Base-by-base conservation (phyloP, 371 early-diverging fungal genomes). In the Mortierella sp. region DNA sequence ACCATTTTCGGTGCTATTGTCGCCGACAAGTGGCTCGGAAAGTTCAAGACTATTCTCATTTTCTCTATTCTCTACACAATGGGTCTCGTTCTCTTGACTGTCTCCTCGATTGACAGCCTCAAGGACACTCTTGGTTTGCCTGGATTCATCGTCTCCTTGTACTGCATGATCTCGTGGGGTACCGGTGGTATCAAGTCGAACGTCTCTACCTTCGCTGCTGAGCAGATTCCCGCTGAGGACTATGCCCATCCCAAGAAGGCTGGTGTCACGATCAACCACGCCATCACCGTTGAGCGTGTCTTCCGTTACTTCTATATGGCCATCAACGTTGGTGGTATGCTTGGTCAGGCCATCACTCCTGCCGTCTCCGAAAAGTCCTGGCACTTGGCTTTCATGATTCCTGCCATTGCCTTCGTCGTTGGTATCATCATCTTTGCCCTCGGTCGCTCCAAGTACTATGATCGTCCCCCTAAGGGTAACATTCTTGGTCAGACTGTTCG, bases 141-240 rank as follows among this genome's bases (percentile, higher is more conserved):
- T 2, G 89, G 93, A 12, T 89, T 92, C 57, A 74, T 90, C 30
- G 80, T 92, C 19, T 81, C 93, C 16, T 74, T 91, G 51, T 83
- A 86, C 64, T 80, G 90, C 61, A 82, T 96, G 60, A 92, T 96
- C 57, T 91, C 94, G 45, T 82, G 93, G 57, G 95, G 95, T 64
- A 94, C 96, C 5, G 97, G 97, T 51, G 95, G 96, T 62, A 96
- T 97, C 81, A 96, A 96, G 81, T 85, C 92, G 50, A 88, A 89
- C 76, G 89, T 93, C 56, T 87, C 90, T 25, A 68, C 93, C 6
- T 87, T 93, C 67, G 89, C 90, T 15, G 95, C 93, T 26, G 92
- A 93, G 69, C 92, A 93, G 82, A 74, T 87, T 62, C 82, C 86
- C 19, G 55, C 57, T 1, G 70, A 66, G 43, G 67, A 75, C 29